phyloP scores from a whole-genome alignment of 345 rosid genomes.

The Lepidium africanum region DNA sequence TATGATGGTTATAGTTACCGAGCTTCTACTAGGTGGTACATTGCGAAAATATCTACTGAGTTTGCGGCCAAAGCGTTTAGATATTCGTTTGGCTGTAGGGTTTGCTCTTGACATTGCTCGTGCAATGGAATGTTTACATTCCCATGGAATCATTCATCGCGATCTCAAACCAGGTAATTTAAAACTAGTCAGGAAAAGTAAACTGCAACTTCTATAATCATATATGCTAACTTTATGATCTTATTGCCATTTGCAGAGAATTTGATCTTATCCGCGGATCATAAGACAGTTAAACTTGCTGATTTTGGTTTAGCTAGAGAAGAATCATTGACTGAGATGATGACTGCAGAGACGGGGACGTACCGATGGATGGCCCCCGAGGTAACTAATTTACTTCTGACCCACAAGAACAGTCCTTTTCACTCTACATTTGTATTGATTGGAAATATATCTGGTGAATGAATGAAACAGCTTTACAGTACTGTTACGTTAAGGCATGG shows the following conservation, averaged over 20 bases:
- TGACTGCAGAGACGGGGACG: constrained; percentile 99
- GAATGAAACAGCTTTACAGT: constrained; percentile 71
- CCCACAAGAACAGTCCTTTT: background rate
- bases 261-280: constrained; percentile 80
- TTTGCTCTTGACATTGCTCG: constrained; percentile 96
- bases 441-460: background rate
- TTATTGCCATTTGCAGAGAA: constrained; percentile 52
- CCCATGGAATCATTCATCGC: constrained; percentile 94
- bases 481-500: constrained; percentile 94
- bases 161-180: constrained; percentile 93
- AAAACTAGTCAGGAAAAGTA: background rate
- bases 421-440: background rate
- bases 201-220: background rate
- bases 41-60: constrained; percentile 72
- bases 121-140: constrained; percentile 98
- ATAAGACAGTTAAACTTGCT: constrained; percentile 82
- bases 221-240: background rate
- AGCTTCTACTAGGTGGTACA: constrained; percentile 81
- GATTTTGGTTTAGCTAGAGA: constrained; percentile 99
- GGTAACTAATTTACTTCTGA: constrained; percentile 33
- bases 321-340: constrained; percentile 97
- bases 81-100: constrained; percentile 56
- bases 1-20: constrained; percentile 92
- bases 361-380: constrained; percentile 99
- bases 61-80: constrained; percentile 66